Conservation (phyloP, 495 filamentous ascomycete species). For the Xylaria castorea region DNA sequence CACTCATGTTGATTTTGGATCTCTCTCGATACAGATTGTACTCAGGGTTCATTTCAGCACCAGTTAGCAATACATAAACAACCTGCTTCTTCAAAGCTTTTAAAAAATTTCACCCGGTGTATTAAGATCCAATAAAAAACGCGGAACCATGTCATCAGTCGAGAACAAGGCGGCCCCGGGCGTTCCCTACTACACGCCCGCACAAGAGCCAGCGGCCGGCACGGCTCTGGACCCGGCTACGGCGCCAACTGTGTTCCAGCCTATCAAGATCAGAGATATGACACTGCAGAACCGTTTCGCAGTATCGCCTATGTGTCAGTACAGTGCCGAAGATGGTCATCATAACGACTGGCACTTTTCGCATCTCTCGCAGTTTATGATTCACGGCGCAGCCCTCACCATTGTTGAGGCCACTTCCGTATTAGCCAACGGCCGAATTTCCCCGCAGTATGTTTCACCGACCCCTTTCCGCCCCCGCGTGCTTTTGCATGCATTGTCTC, state of each 20-base stretch:
- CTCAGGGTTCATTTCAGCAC: background rate
- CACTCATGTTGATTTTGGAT: background rate
- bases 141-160: conserved; percentile 24
- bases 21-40: background rate
- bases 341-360: conserved; percentile 73
- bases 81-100: background rate
- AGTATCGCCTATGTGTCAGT: conserved; percentile 70
- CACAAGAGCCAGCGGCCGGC: conserved; percentile 60
- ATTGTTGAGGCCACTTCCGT: conserved; percentile 76
- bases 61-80: background rate
- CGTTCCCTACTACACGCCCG: conserved; percentile 65
- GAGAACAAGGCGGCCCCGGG: conserved; percentile 44
- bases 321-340: conserved; percentile 70
- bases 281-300: conserved; percentile 76
- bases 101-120: background rate
- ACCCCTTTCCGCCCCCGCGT: background rate
- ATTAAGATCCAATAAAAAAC: background rate
- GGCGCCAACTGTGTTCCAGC: conserved; percentile 69
- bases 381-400: conserved; percentile 68
- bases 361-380: conserved; percentile 66
- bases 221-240: conserved; percentile 55
- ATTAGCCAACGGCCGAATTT: conserved; percentile 71
- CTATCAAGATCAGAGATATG: conserved; percentile 69
- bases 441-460: conserved; percentile 46
- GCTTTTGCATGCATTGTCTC: background rate